phyloP scores from a whole-genome alignment of 1,139 yeast genomes.

The Lodderomyces margitis region DNA sequence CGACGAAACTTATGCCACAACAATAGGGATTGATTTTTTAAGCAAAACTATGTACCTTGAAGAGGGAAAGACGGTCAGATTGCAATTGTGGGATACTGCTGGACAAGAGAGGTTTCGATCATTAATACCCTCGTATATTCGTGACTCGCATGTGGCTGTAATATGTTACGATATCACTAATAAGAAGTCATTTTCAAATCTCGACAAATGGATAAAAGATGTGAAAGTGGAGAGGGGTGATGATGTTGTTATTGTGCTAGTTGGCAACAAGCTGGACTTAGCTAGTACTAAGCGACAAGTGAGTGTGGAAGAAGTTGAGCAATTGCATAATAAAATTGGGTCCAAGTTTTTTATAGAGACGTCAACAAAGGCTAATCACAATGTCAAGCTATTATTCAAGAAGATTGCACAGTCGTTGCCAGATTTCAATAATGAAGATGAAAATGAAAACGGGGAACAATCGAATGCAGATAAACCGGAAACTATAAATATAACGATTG shows the following conservation, averaged over 20 bases:
- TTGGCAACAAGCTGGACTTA: slow-evolving; percentile 62
- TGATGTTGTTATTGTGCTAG: slow-evolving; percentile 47
- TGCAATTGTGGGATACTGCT: slow-evolving; percentile 60
- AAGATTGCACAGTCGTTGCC: slow-evolving; percentile 90
- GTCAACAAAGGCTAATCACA: slow-evolving; percentile 91
- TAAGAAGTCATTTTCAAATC: slow-evolving; percentile 75
- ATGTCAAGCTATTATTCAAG: slow-evolving; percentile 84
- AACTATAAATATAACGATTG: slow-evolving; percentile 43
- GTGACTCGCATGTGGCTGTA: slow-evolving; percentile 97
- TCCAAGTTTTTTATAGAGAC: slow-evolving; percentile 87
- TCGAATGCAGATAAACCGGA: slow-evolving; percentile 37
- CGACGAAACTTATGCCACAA: slow-evolving; percentile 92
- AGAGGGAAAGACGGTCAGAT: slow-evolving; percentile 51
- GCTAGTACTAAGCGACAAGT: slow-evolving; percentile 71
- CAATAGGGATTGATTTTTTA: slow-evolving; percentile 93
- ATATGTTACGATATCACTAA: slow-evolving; percentile 92
- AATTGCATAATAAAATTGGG: slow-evolving; percentile 50
- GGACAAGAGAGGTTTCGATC: slow-evolving; percentile 62
- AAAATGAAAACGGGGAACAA: slow-evolving; percentile 30
- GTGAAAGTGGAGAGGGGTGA: slow-evolving; percentile 77
- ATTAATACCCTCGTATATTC: slow-evolving; percentile 79
- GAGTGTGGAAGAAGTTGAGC: slow-evolving; percentile 75
- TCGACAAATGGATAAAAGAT: slow-evolving; percentile 52
- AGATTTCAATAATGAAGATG: slow-evolving; percentile 47
- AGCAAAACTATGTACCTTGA: slow-evolving; percentile 72